Evolutionary conservation across 495 filamentous ascomycete genomes (phyloP), one percentile per base, ranked within the genome.

Genomic region (Neurospora tetrasperma): DNA sequence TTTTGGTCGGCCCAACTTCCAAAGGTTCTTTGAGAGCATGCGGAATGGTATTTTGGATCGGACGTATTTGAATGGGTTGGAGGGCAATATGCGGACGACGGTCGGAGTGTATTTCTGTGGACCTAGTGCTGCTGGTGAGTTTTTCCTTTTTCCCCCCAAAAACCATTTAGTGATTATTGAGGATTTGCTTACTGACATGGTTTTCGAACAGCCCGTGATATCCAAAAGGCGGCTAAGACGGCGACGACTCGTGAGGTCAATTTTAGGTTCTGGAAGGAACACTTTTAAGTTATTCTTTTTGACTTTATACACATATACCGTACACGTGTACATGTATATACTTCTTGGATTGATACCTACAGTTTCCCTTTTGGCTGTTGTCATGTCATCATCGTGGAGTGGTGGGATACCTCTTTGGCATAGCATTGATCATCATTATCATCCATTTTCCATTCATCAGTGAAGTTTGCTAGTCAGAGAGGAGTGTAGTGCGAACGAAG

Each of bases 191-290:
- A 71, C 83, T 84, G 75, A 84, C 78, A 0, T 54, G 2, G n/a
- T 48, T 48, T 62, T 12, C 74, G 70, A n/a, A 89, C 88, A 78
- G 95, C 95, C 1, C 86, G 93, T 75, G 89, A 94, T 79, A 98
- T 99, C 77, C 89, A 89, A 79, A 90, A 89, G 78, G 94, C 96
- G 16, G 90, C 93, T 69, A 90, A 89, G 76, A 77, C 81, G 62
- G 89, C 90, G 8, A 92, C 89, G 23, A 89, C 86, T 8, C 87
- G 85, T 74, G 92, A 97, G 75, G 92, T 99, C 71, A 88, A 88
- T 72, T 99, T 98, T 84, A 93, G 93, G 80, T 99, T 99, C 86
- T 99, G 96, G 96, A 99, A 98, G 84, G 96, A 99, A 83, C 94
- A 99, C 77, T 88, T 88, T 75, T 88, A 84, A 78, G 69, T 77